Conservation (phyloP, 495 filamentous ascomycete species). For the Amphirosellinia nigrospora region DNA sequence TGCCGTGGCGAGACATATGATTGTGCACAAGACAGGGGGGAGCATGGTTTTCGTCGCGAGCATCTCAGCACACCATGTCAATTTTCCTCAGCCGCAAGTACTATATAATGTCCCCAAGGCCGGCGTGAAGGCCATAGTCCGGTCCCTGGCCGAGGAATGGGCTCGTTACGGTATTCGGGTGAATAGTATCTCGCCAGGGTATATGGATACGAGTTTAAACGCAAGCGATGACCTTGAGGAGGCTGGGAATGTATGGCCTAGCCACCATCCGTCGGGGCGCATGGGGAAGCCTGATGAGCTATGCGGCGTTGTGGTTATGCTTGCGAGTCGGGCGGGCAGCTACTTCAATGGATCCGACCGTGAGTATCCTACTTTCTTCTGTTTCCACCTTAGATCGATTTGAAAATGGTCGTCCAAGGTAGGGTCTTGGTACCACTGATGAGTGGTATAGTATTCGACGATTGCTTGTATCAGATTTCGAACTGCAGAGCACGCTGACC, state of each 20-base stretch:
- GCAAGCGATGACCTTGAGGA: conserved; percentile 64
- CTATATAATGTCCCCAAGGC: conserved; percentile 76
- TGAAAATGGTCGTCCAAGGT: not conserved
- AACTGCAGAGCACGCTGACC: conserved; percentile 4
- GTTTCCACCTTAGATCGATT: not conserved
- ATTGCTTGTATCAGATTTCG: not conserved
- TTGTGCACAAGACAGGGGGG: conserved; percentile 56
- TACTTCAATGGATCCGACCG: conserved; percentile 68
- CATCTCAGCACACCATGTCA: conserved; percentile 69
- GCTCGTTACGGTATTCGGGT: conserved; percentile 66
- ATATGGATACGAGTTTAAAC: conserved; percentile 84
- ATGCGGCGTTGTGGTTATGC: conserved; percentile 68
- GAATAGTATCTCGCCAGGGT: conserved; percentile 74
- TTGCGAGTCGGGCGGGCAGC: conserved; percentile 66
- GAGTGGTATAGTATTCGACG: not conserved
- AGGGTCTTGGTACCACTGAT: not conserved
- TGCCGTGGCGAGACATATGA: conserved; percentile 63
- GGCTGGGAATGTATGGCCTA: conserved; percentile 61
- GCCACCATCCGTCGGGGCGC: conserved; percentile 69
- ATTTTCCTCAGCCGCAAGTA: conserved; percentile 72
- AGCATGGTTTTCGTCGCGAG: conserved; percentile 70
- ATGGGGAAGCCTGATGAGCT: conserved; percentile 72
- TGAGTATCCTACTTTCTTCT: not conserved
- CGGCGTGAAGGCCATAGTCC: conserved; percentile 63
- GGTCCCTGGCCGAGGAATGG: conserved; percentile 71